Evolutionary conservation across 1,284 basidiomycete genomes (phyloP), one percentile per base, ranked within the genome.

Genomic region (Leccinum pachyderme): DNA sequence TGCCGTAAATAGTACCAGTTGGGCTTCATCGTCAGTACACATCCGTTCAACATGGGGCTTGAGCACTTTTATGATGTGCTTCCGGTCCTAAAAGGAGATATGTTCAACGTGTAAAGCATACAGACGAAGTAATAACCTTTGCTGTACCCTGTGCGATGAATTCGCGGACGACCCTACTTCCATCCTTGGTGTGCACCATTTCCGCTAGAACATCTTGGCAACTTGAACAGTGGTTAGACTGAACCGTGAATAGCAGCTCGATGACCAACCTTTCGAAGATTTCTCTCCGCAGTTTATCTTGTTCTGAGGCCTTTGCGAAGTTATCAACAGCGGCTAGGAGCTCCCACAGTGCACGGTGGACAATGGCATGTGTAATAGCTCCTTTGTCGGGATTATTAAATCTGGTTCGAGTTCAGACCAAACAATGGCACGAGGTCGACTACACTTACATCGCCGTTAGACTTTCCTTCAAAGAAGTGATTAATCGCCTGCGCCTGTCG

Each of bases 361-460:
- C 90, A 43, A 95, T 84, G 0, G 88, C 84, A 70, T 94, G 91
- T 1, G 89, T 86, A 11, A 93, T 78, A 2, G 91, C 86, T 11
- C 89, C 90, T 70, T 95, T 95, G 65, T 95, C 92, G 0, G 92
- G 82, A 60, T 94, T 91, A 69, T 95, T 91, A 72, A 93, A 93
- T 53, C 91, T 94, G 35, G 7, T 58, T 1, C 24, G 45, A 32
- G 39, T 53, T 55, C 43, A 58, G 48, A 9, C 18, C 18, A 47
- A 24, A 7, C 11, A 7, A 6, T 13, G 15, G 13, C 5, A 22
- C 28, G n/a, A 52, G 15, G 39, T 9, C 2, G 22, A 15, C 22
- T 27, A 31, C 7, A 76, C 88, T 63, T 61, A 93, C 90, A 95
- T 84, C n/a, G 82, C 81, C 43, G 80, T 73, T 32, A 95, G 73